phyloP scores from a whole-genome alignment of 208 protist genomes.

The Leishmania mexicana region DNA sequence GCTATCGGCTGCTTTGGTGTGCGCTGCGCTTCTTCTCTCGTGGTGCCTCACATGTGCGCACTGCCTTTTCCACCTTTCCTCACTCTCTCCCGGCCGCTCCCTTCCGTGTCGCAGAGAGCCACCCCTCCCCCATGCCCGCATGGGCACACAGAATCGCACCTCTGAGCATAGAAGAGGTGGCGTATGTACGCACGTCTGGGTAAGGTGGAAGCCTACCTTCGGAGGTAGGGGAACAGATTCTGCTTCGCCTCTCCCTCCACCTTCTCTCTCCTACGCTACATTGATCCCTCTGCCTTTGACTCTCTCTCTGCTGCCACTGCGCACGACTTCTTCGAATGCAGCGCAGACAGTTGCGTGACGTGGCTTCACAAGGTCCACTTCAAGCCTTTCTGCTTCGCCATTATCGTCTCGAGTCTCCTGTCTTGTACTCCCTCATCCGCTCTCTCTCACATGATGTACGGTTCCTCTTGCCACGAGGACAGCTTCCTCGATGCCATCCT shows the following conservation, averaged over 20 bases:
- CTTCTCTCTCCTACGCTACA: background rate
- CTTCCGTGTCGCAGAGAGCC: background rate
- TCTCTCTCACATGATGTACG: constrained; percentile 1
- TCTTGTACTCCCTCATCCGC: background rate
- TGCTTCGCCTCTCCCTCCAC: background rate
- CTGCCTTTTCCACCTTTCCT: background rate
- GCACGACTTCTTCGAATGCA: background rate
- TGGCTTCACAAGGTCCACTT: background rate
- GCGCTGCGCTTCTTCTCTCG: background rate
- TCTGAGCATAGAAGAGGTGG: background rate
- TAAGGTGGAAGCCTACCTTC: background rate
- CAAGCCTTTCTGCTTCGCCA: background rate
- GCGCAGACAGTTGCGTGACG: background rate
- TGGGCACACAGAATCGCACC: background rate
- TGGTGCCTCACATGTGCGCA: background rate
- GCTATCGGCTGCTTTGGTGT: background rate
- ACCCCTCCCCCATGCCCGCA: background rate
- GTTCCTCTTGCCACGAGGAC: constrained; percentile 4
- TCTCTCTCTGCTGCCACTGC: background rate
- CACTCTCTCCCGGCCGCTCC: background rate
- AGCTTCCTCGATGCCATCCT: constrained; percentile 24
- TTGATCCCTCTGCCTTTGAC: background rate
- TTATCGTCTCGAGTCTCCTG: background rate
- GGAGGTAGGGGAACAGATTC: background rate
- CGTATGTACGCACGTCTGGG: background rate